Base-by-base conservation (phyloP, 2,329 filamentous ascomycete genomes). In the Emericellopsis atlantica region DNA sequence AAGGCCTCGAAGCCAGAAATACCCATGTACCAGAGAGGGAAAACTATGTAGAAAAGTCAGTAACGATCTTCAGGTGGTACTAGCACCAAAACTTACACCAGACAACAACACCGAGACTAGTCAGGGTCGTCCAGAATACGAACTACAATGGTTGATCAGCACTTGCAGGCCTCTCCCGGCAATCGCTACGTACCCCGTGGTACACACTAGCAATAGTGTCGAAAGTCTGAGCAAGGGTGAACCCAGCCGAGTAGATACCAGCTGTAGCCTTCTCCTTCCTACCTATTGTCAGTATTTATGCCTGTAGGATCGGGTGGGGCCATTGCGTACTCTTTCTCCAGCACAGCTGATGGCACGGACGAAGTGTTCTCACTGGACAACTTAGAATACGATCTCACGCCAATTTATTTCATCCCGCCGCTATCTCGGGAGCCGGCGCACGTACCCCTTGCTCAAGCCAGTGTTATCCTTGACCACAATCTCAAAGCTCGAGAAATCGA, bases 21-120 rank as follows among this genome's bases (percentile, higher is more conserved):
- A 23, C 92, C 92, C 92, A 98, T 98, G 59, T 95, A 79, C 92
- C 92, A 98, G 10, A 98, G 75, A 12, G 92, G 92, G 58, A 98
- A 98, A 61, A 93, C 83, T 87, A n/a, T n/a, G n/a, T n/a, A 39
- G 33, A 36, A 21, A 36, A 21, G 35, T 45, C 40, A 46, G 40
- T 24, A 36, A 16, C 12, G 10, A 23, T 9, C 10, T 21, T 21
- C 18, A 21, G 23, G 4, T 38, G 37, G 4, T 8, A 32, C 9
- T 24, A 22, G 12, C 23, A 16, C 2, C n/a, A 23, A 6, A 11
- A 75, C 82, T 74, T 77, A 87, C 82, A 98, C 92, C 92, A 98
- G 36, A 98, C 83, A 34, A 85, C 71, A 36, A 98, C 70, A 22
- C 87, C 89, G 40, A 98, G 70, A 45, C 87, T 87, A 44, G 92